Percentiles rank a stretch among this genome's conserved stretches.
Conservation (phyloP, 805 yeast species). For the Sugiyamaella qingdaonensis region DNA sequence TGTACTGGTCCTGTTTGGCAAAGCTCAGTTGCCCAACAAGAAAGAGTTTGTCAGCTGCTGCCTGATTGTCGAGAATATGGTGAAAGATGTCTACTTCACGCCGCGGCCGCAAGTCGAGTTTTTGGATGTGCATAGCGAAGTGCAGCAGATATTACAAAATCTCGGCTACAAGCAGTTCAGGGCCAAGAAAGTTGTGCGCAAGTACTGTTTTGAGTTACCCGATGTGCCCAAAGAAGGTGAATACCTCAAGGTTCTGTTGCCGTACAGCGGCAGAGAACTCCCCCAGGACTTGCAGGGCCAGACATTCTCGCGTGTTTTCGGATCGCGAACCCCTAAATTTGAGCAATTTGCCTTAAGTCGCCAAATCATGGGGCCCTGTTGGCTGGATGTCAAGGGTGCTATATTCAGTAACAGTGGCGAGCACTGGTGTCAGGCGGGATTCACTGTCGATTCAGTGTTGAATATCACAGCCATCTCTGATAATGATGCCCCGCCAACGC, state of each 20-base stretch:
- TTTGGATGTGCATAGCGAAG: constrained; percentile 72
- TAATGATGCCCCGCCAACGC: constrained; percentile 40
- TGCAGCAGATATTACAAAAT: constrained; percentile 59
- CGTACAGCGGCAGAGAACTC: constrained; percentile 43
- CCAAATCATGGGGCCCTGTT: constrained; percentile 95
- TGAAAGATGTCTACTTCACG: constrained; percentile 75
- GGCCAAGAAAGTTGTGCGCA: constrained; percentile 66
- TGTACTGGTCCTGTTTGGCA: constrained; percentile 73
- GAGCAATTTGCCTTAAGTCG: constrained; percentile 82
- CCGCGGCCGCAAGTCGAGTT: constrained; percentile 45
- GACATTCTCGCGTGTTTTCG: constrained; percentile 76
- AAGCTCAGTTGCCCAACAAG: constrained; percentile 50
- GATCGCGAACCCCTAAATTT: constrained; percentile 66
- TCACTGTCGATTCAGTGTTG: constrained; percentile 43
- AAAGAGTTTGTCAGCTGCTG: constrained; percentile 62
- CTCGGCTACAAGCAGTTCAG: constrained; percentile 56
- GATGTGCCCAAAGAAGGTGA: constrained; percentile 76
- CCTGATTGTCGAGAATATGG: constrained; percentile 66
- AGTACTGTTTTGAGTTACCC: constrained; percentile 84
- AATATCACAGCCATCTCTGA: constrained; percentile 46
- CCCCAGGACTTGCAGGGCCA: constrained; percentile 61
- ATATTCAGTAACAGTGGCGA: constrained; percentile 50
- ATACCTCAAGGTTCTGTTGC: constrained; percentile 73
- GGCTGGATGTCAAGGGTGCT: constrained; percentile 72
- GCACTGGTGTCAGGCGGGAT: constrained; percentile 78